Base-by-base conservation (phyloP, 2,329 filamentous ascomycete genomes). In the Purpureocillium lavendulum region DNA sequence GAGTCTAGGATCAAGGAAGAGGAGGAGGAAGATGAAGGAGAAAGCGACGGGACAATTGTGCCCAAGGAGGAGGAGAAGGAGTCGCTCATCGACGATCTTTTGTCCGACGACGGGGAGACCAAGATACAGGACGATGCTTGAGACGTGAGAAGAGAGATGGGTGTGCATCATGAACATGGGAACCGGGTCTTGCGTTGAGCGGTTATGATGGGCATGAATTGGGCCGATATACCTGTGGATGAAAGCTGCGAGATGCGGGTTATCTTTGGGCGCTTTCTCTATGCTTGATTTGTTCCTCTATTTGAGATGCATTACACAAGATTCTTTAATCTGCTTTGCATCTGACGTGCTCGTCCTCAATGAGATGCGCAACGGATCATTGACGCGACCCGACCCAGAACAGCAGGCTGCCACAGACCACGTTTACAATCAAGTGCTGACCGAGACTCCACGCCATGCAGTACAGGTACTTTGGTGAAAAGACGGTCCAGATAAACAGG, bases 401-500 rank as follows among this genome's bases (percentile, higher is more conserved):
- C 35, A 85, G 49, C 30, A 75, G 39, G 24, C 77, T 70, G 1
- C 78, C 80, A 33, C 82, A 49, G 5, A 74, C 66, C 28, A 89
- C 51, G 58, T 90, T 88, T 33, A 90, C 68, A 30, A 74, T 56
- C 44, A 89, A 57, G 73, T 98, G 90, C 66, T 89, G 87, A 7
- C 77, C 85, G 34, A 90, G 55, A 45, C 76, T 80, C 94, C 92
- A 98, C 12, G 84, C 87, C 70, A 92, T 83, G 47, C 80, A 85
- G 59, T 94, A 98, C 49, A 98, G 65, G 60, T 89, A 97, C 61
- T 97, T 98, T 0, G 92, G 92, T 47, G 87, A 94, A 61, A 98
- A 98, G 10, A 98, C 92, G 1, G 90, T 97, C 92, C 92, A 98
- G 45, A 98, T 89, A 58, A 98, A 98, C 42, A 98, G 61, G 69